These are phyloP conservation scores for Ceratocystis colombiana DNA, from an alignment of 2,329 filamentous ascomycete species.

Conservation along the genomic window DNA sequence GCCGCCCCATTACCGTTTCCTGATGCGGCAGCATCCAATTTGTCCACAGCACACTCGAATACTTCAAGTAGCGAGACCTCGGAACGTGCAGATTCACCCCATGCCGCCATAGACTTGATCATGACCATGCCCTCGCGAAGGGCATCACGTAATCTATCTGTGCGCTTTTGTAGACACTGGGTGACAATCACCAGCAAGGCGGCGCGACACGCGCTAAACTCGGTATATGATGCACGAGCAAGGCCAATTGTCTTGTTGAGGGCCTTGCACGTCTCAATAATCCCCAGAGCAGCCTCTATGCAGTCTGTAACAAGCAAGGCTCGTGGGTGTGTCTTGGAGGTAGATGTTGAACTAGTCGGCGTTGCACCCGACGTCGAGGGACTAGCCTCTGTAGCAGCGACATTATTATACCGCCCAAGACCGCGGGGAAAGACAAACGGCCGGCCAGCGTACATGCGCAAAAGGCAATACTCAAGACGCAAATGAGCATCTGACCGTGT, in stretches of 20 bases:
- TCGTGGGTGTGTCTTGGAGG: slow-evolving; percentile 29
- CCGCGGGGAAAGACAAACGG: slow-evolving; percentile 40
- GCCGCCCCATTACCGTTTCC: slow-evolving; percentile 27
- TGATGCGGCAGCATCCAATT: slow-evolving; percentile 37
- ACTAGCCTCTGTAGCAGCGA: slow-evolving; percentile 8
- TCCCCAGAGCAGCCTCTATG: slow-evolving; percentile 43
- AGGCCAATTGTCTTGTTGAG: slow-evolving; percentile 44
- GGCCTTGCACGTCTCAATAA: slow-evolving; percentile 42
- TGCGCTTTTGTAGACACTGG: slow-evolving; percentile 34
- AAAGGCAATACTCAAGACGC: slow-evolving; percentile 43
- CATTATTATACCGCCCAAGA: slow-evolving; percentile 19
- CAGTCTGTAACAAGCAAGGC: slow-evolving; percentile 41
- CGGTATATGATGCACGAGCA: slow-evolving; percentile 45
- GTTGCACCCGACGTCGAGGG: slow-evolving; percentile 22
- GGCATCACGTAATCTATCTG: slow-evolving; percentile 37
- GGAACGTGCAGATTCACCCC: slow-evolving; percentile 43
- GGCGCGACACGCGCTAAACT: slow-evolving; percentile 47
- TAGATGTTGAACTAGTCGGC: slow-evolving; percentile 29
- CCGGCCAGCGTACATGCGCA: slow-evolving; percentile 45
- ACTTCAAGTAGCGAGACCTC: slow-evolving; percentile 45
- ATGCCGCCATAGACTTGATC: slow-evolving; percentile 45
- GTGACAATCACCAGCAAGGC: slow-evolving; percentile 41
- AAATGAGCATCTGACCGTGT: slow-evolving; percentile 43
- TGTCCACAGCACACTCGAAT: slow-evolving; percentile 40
- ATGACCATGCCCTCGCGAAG: slow-evolving; percentile 42